Conservation (phyloP, 2,329 filamentous ascomycete genomes). For the Aureobasidium sp. region DNA sequence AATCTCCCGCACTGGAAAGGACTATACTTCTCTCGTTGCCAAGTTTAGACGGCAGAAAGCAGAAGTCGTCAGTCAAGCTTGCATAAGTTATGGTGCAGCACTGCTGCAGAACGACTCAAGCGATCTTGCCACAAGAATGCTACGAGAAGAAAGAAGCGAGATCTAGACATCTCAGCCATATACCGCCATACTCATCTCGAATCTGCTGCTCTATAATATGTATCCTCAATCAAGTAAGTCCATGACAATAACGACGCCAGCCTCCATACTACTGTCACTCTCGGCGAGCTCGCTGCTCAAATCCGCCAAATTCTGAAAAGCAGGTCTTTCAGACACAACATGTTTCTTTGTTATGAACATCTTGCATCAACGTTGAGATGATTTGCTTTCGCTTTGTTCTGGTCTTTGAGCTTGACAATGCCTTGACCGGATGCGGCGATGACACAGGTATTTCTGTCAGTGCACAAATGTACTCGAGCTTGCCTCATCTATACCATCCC, state of each 20-base stretch:
- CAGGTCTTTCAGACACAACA: too few relatives aligned
- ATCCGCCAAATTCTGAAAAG: too few relatives aligned
- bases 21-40: not conserved
- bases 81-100: not conserved
- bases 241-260: too few relatives aligned
- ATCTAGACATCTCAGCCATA: not conserved
- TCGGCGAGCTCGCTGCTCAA: too few relatives aligned
- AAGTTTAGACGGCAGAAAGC: not conserved
- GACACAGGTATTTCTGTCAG: too few relatives aligned
- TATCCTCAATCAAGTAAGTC: too few relatives aligned
- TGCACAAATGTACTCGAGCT: not conserved
- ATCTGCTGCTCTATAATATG: too few relatives aligned
- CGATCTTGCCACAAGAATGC: not conserved
- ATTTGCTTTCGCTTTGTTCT: not conserved
- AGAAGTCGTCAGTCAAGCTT: not conserved
- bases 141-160: not conserved
- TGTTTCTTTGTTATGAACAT: not conserved
- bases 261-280: too few relatives aligned
- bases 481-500: not conserved
- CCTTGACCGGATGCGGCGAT: not conserved
- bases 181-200: not conserved
- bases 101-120: not conserved
- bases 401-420: not conserved
- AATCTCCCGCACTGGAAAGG: not conserved
- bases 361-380: too few relatives aligned